These are phyloP conservation scores for Penicillium alfredii DNA, from an alignment of 495 filamentous ascomycete species.

Conservation along the genomic window DNA sequence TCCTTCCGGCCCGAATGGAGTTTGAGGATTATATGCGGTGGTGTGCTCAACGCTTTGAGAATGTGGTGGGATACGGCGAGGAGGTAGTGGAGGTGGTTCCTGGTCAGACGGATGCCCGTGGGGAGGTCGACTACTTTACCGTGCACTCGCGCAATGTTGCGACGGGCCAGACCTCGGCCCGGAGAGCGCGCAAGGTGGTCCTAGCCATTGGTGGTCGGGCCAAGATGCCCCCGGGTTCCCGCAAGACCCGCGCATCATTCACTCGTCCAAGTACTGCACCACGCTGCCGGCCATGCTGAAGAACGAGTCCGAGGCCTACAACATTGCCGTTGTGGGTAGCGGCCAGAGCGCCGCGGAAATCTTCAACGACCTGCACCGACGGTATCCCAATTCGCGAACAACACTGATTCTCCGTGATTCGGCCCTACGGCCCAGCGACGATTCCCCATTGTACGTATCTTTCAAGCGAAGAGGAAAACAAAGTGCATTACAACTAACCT, in stretches of 20 bases:
- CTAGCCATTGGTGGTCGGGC: slow-evolving; percentile 80
- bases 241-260: slow-evolving; percentile 62
- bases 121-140: slow-evolving; percentile 47
- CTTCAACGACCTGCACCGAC: slow-evolving; percentile 77
- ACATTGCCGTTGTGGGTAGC: slow-evolving; percentile 77
- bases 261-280: slow-evolving; percentile 83
- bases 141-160: slow-evolving; percentile 48
- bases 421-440: slow-evolving; percentile 83
- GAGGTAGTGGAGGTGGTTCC: slow-evolving; percentile 59
- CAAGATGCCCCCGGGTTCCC: slow-evolving; percentile 65
- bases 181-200: slow-evolving; percentile 72
- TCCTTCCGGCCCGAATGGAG: slow-evolving; percentile 78
- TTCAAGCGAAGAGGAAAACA: too few species aligned
- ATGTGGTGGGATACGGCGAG: slow-evolving; percentile 70
- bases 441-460: slow-evolving; percentile 82
- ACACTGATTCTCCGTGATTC: slow-evolving; percentile 69
- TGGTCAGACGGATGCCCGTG: slow-evolving; percentile 27
- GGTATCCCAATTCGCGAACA: slow-evolving; percentile 76
- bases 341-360: slow-evolving; percentile 95
- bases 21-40: slow-evolving; percentile 94
- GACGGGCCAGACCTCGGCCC: slow-evolving; percentile 46
- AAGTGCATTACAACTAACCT: too few species aligned
- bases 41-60: slow-evolving; percentile 77
- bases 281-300: slow-evolving; percentile 52
- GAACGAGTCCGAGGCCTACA: slow-evolving; percentile 52